These are phyloP conservation scores for Scheffersomyces segobiensis DNA, from an alignment of 1,139 yeast genomes.

Conservation along the genomic window DNA sequence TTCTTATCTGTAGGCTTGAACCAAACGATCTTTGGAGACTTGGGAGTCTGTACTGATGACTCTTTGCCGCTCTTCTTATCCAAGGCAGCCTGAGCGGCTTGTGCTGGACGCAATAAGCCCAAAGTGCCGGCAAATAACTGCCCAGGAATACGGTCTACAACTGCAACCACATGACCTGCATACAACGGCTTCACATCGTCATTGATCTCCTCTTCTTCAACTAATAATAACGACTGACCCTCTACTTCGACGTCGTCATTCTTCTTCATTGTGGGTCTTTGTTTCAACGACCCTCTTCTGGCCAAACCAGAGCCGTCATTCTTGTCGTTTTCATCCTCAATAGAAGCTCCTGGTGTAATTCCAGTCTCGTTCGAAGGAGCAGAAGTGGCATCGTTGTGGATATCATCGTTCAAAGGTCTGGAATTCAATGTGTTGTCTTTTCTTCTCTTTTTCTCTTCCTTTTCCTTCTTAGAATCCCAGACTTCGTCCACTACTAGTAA, in stretches of 20 bases:
- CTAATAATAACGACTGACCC: constrained; percentile 87
- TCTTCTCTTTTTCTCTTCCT: constrained; percentile 94
- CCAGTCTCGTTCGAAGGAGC: constrained; percentile 25
- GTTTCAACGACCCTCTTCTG: constrained; percentile 89
- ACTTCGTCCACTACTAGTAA: constrained; percentile 93
- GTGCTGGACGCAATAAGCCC: constrained; percentile 92
- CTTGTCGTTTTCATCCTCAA: constrained; percentile 20
- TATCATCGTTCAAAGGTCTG: constrained; percentile 55
- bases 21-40: constrained; percentile 95
- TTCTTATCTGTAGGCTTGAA: constrained; percentile 97
- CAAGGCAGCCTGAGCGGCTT: constrained; percentile 84
- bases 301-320: constrained; percentile 44
- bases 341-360: constrained; percentile 11
- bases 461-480: constrained; percentile 94
- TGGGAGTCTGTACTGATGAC: constrained; percentile 48
- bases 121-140: constrained; percentile 92
- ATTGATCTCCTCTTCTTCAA: constrained; percentile 93
- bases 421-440: constrained; percentile 57
- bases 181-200: constrained; percentile 92
- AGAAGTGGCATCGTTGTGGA: constrained; percentile 72
- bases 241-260: constrained; percentile 98
- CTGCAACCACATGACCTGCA: constrained; percentile 98
- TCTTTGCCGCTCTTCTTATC: constrained; percentile 60
- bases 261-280: constrained; percentile 97
- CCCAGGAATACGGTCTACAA: constrained; percentile 95